Evolutionary conservation across 495 filamentous ascomycete genomes (phyloP), one percentile per base, ranked within the genome.

Genomic region (Geoglossum glabrum): DNA sequence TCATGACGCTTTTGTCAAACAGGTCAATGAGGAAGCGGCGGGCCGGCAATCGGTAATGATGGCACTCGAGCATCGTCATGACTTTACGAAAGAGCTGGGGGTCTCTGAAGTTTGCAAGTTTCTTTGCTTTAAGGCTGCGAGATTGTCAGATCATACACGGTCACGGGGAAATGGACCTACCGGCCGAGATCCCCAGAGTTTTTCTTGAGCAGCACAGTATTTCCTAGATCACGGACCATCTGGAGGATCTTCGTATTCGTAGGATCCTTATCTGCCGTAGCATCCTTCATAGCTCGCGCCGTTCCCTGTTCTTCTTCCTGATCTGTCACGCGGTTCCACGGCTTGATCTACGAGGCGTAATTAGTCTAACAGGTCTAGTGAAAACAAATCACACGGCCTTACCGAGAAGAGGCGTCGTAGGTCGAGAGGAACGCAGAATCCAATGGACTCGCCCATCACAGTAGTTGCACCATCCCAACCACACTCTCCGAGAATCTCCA

Each of bases 391-490:
- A 71, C 43, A 23, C 56, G 54, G 60, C 71, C 64, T 27, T 69
- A 81, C 76, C 67, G 81, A 81, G 63, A 95, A 87, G 26, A 98
- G 70, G 64, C 81, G 83, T 36, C 75, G 73, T 63, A 97, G 82
- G 64, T 90, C 73, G 17, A 79, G 68, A 0, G 92, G 92, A 26
- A 98, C 79, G 69, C 88, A 90, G 61, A 88, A 84, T 19, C 92
- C 92, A 17, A 94, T 70, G 0, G 87, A 86, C 55, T 84, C 80
- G 46, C 92, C 93, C 61, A 85, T 79, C 21, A 80, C 76, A 63
- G 90, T 88, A 11, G 88, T 82, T 57, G 87, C 90, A 40, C 87
- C 85, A 66, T 94, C 88, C 92, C 93, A 98, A 21, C 89, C 89
- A 65, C 82, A 71, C 60, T 90, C 83, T 23, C 80, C 79, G 23